These are phyloP conservation scores for Cladosporium colombiae DNA, from an alignment of 2,329 filamentous ascomycete genomes.

Conservation along the genomic window DNA sequence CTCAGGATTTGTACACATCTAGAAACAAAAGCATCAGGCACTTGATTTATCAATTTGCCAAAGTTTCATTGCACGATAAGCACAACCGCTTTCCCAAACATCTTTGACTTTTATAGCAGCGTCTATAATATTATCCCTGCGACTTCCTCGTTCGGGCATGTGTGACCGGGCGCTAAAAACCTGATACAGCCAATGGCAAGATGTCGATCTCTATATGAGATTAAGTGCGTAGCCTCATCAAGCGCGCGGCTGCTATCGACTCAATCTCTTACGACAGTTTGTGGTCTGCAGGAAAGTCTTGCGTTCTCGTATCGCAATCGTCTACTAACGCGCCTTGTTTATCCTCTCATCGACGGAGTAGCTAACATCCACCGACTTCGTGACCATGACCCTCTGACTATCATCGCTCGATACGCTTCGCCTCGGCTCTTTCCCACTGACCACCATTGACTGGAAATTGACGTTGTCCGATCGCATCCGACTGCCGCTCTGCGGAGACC, in stretches of 20 bases:
- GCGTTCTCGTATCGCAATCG: not conserved
- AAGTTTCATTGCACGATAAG: not conserved
- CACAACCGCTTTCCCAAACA: not conserved
- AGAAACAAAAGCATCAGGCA: not conserved
- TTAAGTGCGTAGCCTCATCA: not conserved
- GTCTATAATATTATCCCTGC: not conserved
- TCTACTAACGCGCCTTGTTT: not conserved
- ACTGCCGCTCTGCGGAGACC: not conserved
- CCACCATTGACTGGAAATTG: constrained; percentile 2
- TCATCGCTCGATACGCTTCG: constrained; percentile 12
- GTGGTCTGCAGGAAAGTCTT: not conserved
- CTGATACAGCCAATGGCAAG: not conserved
- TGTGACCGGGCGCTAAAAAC: not conserved
- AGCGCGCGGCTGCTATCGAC: not conserved
- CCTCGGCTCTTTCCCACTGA: not conserved
- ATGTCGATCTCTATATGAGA: not conserved
- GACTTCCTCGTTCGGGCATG: not conserved
- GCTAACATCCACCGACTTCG: constrained; percentile 5
- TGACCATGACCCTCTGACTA: constrained; percentile 11
- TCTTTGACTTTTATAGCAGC: not conserved
- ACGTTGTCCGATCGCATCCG: constrained; percentile 6
- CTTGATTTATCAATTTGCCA: not conserved
- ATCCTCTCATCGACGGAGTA: not conserved
- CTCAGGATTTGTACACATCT: too few species aligned
- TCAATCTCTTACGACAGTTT: not conserved